Conservation (phyloP, 164 flowering plant species). For the Berberis vulgaris region DNA sequence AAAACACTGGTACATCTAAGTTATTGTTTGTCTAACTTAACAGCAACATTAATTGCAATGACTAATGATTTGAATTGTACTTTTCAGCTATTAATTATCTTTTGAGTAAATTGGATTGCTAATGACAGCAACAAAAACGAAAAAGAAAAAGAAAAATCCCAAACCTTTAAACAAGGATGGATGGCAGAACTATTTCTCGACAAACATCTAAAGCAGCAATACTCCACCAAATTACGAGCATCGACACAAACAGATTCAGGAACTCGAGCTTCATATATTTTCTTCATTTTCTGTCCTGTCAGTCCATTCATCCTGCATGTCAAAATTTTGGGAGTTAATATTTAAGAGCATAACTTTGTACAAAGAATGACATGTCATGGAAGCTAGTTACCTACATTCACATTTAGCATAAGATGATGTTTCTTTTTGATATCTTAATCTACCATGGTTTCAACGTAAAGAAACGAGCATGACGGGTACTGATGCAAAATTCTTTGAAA, state of each 20-base stretch:
- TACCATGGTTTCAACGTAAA: too few species aligned
- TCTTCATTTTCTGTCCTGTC: conserved; percentile 85
- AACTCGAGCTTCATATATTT: conserved; percentile 69
- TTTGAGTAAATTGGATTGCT: background rate
- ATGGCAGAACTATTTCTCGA: conserved; percentile 70
- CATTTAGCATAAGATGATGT: too few species aligned
- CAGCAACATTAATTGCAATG: too few species aligned
- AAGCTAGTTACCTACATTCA: background rate
- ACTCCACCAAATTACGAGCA: conserved; percentile 79
- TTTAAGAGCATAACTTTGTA: background rate
- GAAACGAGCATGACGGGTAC: too few species aligned
- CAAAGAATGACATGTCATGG: background rate
- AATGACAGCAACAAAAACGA: background rate
- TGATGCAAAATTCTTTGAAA: too few species aligned
- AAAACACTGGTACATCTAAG: too few species aligned
- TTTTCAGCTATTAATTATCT: background rate
- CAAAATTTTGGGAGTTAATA: background rate
- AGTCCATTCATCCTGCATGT: conserved; percentile 91
- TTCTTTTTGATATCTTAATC: too few species aligned
- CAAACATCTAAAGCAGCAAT: conserved; percentile 97
- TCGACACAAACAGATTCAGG: conserved; percentile 44
- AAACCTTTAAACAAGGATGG: conserved; percentile 89
- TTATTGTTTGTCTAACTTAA: too few species aligned
- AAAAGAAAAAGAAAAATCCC: conserved; percentile 10
- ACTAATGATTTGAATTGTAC: too few species aligned